These are phyloP conservation scores for Suillus sp. DNA, from an alignment of 768 basidiomycete species.

Conservation along the genomic window DNA sequence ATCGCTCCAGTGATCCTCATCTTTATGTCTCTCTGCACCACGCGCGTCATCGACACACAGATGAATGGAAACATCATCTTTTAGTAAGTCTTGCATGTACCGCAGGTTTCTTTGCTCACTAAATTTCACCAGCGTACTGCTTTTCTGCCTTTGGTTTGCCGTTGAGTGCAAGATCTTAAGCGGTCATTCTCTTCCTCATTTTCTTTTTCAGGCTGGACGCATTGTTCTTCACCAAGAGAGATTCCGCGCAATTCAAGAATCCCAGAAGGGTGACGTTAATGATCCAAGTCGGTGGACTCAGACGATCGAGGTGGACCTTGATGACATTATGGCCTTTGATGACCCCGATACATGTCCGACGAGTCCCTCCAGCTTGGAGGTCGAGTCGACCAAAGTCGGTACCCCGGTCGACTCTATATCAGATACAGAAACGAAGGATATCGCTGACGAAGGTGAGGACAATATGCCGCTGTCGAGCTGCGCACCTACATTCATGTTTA, in stretches of 20 bases:
- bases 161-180: not conserved
- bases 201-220: not conserved
- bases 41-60: constrained; percentile 15
- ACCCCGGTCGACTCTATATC: not conserved
- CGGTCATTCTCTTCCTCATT: not conserved
- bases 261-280: not conserved
- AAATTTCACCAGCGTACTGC: not conserved
- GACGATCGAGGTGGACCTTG: not conserved
- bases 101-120: not conserved
- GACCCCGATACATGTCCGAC: not conserved
- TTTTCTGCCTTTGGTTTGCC: not conserved
- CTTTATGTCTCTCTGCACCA: constrained; percentile 22
- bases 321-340: not conserved
- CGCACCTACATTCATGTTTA: not conserved
- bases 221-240: not conserved
- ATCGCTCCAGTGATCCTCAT: constrained; percentile 18
- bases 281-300: not conserved
- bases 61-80: constrained; percentile 25
- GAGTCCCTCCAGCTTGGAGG: not conserved
- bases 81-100: constrained; percentile 18
- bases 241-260: not conserved
- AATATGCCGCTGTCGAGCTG: not conserved
- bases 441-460: not conserved
- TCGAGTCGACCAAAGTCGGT: not conserved
- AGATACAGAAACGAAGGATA: not conserved